phyloP scores from a whole-genome alignment of 2,329 filamentous ascomycete species.

The Grosmannia huntii region DNA sequence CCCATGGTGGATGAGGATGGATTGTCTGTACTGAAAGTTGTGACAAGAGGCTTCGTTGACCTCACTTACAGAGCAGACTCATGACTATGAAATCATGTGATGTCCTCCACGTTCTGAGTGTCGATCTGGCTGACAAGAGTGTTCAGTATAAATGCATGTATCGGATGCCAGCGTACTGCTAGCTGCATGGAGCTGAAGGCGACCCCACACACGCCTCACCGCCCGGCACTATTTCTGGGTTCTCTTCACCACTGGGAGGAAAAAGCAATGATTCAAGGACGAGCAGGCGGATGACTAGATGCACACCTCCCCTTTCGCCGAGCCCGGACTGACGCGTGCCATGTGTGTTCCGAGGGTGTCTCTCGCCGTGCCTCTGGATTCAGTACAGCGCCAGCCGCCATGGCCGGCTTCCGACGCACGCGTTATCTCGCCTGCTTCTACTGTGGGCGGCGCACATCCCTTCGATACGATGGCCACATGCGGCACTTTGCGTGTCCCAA shows the following conservation, averaged over 20 bases:
- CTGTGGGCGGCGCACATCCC: constrained; percentile 57
- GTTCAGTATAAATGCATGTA: background rate
- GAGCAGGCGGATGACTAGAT: background rate
- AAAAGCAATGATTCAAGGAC: background rate
- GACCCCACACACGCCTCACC: constrained; percentile 3
- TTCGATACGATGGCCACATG: constrained; percentile 42
- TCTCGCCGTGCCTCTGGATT: background rate
- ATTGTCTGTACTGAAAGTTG: background rate
- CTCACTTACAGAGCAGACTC: background rate
- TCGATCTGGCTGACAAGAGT: background rate
- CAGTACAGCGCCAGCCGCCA: constrained; percentile 13
- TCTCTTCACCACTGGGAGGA: background rate
- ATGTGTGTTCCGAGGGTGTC: background rate
- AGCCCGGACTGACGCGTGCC: background rate
- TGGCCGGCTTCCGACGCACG: constrained; percentile 29
- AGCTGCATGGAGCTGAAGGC: background rate
- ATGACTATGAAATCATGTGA: background rate
- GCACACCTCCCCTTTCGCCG: background rate
- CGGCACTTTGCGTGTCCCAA: constrained; percentile 59
- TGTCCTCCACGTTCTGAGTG: background rate
- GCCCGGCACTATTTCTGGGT: constrained; percentile 12
- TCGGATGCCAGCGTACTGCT: background rate
- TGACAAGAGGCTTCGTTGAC: background rate
- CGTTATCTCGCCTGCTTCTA: constrained; percentile 63
- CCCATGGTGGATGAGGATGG: background rate